Conservation (phyloP, 306 rosid species). For the Rosa rugosa region DNA sequence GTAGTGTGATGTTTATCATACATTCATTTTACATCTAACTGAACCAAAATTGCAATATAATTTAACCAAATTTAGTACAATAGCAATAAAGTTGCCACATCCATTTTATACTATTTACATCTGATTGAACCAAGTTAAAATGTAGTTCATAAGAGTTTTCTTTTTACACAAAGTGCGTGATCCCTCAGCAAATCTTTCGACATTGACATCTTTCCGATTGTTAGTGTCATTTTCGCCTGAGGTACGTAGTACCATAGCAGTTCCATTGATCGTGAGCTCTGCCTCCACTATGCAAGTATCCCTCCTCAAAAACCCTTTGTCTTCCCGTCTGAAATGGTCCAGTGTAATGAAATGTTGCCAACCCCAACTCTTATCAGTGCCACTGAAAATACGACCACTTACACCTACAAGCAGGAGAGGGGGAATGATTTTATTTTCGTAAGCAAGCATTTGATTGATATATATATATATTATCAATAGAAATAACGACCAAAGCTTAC, state of each 20-base stretch:
- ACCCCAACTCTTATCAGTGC: constrained; percentile 30
- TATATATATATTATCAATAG: no score
- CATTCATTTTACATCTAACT: no score
- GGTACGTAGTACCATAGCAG: background rate
- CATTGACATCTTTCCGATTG: background rate
- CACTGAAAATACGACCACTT: constrained; percentile 12
- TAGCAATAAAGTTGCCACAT: no score
- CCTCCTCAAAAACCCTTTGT: constrained; percentile 36
- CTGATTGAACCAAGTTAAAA: no score
- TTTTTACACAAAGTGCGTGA: background rate
- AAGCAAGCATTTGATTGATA: no score
- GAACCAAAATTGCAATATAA: no score
- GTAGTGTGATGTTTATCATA: no score
- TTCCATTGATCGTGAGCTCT: constrained; percentile 46
- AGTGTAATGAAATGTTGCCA: background rate
- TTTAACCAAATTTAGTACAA: no score
- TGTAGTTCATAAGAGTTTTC: no score
- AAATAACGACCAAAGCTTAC: background rate
- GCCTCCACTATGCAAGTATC: constrained; percentile 42
- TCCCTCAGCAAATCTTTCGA: background rate
- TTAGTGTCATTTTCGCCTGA: background rate
- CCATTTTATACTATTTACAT: no score
- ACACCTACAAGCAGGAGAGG: constrained; percentile 12
- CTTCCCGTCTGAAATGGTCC: constrained; percentile 21
- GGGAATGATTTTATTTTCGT: background rate